Conservation (phyloP, 2,329 filamentous ascomycete species). For the Penicillium sp. region DNA sequence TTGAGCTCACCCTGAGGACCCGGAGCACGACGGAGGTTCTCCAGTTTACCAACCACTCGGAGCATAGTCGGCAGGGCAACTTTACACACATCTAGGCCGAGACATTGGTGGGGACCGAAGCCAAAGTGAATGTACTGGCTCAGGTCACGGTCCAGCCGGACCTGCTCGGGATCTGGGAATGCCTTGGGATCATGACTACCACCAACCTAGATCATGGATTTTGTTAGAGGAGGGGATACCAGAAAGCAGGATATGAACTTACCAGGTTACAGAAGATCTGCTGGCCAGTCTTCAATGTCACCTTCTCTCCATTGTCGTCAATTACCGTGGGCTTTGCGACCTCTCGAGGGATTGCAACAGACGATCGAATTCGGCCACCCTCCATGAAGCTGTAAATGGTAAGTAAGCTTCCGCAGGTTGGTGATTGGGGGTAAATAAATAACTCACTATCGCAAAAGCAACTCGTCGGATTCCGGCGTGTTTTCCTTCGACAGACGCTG, state of each 20-base stretch:
- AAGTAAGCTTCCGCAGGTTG: constrained; percentile 1
- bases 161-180: constrained; percentile 42
- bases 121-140: constrained; percentile 65
- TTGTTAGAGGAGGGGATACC: constrained; percentile 1
- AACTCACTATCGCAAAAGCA: constrained; percentile 52
- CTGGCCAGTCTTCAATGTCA: constrained; percentile 37
- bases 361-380: constrained; percentile 39
- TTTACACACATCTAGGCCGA: constrained; percentile 49
- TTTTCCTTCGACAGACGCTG: constrained; percentile 48
- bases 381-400: constrained; percentile 39
- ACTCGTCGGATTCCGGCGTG: constrained; percentile 47
- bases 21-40: constrained; percentile 43
- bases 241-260: constrained; percentile 9
- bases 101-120: constrained; percentile 60
- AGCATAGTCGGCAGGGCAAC: constrained; percentile 40
- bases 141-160: constrained; percentile 63
- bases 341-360: constrained; percentile 38
- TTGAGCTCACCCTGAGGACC: constrained; percentile 43
- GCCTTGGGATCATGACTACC: constrained; percentile 37
- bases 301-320: constrained; percentile 34
- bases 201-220: constrained; percentile 23
- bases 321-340: constrained; percentile 34
- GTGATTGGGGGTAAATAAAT: background rate
- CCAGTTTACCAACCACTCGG: constrained; percentile 40
- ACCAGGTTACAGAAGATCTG: constrained; percentile 39